These are phyloP conservation scores for Phylloporus sp. DNA, from an alignment of 768 basidiomycete species.

Conservation along the genomic window DNA sequence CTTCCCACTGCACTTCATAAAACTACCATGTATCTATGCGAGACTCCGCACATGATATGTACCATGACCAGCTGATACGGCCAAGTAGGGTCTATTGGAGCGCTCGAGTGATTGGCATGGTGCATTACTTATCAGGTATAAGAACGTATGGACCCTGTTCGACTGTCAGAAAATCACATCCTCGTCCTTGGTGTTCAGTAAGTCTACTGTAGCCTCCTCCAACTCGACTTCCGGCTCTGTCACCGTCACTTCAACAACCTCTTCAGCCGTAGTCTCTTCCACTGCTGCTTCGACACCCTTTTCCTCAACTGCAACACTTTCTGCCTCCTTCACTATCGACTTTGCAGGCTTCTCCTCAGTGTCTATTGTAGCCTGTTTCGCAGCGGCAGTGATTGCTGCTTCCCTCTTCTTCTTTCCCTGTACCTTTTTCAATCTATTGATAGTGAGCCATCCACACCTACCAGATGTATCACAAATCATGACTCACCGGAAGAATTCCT, in stretches of 20 bases:
- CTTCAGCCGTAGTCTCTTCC: constrained; percentile 28
- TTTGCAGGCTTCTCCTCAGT: constrained; percentile 6
- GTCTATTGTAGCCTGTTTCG: constrained; percentile 8
- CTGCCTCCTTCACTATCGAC: background rate
- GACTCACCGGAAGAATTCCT: constrained; percentile 83
- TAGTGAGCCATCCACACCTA: constrained; percentile 1
- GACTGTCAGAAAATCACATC: constrained; percentile 83
- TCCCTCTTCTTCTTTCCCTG: constrained; percentile 96
- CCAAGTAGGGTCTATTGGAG: background rate
- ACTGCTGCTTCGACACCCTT: constrained; percentile 15
- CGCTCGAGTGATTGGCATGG: constrained; percentile 8
- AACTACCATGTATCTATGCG: constrained; percentile 68
- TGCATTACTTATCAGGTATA: constrained; percentile 18
- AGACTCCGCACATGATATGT: constrained; percentile 49
- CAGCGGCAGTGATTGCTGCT: constrained; percentile 41
- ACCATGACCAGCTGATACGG: constrained; percentile 35
- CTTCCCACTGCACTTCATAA: constrained; percentile 33
- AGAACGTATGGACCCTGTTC: background rate
- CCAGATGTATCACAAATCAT: background rate
- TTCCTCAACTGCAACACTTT: constrained; percentile 4
- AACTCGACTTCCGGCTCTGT: constrained; percentile 15
- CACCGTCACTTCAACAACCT: constrained; percentile 17
- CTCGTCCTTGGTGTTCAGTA: constrained; percentile 82
- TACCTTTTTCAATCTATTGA: constrained; percentile 83
- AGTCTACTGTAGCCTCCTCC: constrained; percentile 44